Conservation (phyloP, 331 rosid species). For the Acacia concinna region DNA sequence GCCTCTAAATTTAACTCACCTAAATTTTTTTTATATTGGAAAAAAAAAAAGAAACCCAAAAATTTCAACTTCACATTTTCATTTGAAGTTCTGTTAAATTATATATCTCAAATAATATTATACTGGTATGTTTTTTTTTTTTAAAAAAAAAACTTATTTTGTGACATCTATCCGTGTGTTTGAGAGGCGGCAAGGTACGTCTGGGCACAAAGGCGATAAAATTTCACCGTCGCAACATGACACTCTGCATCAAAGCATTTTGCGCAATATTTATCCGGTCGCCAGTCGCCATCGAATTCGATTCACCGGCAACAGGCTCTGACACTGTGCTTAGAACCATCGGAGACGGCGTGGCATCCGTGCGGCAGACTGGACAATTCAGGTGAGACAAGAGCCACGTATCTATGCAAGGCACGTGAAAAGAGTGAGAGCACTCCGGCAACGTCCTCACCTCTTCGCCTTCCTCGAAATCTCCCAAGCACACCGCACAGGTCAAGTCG, state of each 20-base stretch:
- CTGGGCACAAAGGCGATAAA: background rate
- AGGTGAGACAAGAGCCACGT: slow-evolving; percentile 53
- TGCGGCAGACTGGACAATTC: slow-evolving; percentile 61
- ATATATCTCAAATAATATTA: background rate
- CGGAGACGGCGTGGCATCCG: slow-evolving; percentile 32
- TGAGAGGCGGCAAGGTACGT: background rate
- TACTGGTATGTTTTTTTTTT: no score
- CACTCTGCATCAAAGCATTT: slow-evolving; percentile 12
- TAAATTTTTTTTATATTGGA: no score
- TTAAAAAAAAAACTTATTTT: background rate
- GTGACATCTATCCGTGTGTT: background rate
- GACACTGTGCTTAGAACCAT: background rate
- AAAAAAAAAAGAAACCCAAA: background rate
- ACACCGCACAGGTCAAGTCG: slow-evolving; percentile 47
- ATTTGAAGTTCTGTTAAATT: background rate
- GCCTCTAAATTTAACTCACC: no score
- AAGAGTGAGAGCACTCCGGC: slow-evolving; percentile 58
- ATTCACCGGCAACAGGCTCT: background rate
- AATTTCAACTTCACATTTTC: background rate
- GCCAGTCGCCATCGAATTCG: background rate
- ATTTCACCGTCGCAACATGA: slow-evolving; percentile 1
- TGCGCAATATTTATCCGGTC: slow-evolving; percentile 10
- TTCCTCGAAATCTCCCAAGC: slow-evolving; percentile 58
- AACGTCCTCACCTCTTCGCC: slow-evolving; percentile 52
- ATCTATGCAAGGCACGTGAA: slow-evolving; percentile 60